Conservation (phyloP, 2,329 filamentous ascomycete genomes). For the Corniculantispora saksenae region DNA sequence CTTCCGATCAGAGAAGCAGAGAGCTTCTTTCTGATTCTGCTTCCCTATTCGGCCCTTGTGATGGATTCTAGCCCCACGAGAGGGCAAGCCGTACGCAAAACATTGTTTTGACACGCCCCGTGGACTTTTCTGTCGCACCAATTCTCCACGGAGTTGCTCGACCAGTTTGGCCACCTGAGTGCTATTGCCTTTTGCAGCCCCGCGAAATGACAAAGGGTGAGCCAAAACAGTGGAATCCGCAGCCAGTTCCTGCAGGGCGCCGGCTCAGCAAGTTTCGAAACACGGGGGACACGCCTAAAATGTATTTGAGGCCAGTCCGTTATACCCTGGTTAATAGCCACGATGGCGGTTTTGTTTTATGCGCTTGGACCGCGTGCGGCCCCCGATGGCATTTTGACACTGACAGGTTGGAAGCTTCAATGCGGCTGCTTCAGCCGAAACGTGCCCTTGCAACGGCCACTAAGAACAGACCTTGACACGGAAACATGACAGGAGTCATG, state of each 20-base stretch:
- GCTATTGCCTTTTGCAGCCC: background rate
- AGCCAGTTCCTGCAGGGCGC: background rate
- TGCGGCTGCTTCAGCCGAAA: constrained; percentile 15
- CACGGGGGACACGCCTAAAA: background rate
- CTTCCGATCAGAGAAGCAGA: constrained; percentile 14
- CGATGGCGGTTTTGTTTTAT: constrained; percentile 9
- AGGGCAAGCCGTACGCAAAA: background rate
- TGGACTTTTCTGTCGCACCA: constrained; percentile 1
- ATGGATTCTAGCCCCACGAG: constrained; percentile 9
- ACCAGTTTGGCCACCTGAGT: background rate
- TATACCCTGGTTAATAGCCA: background rate
- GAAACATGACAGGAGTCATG: constrained; percentile 5
- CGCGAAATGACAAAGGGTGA: constrained; percentile 17
- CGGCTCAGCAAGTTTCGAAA: constrained; percentile 12
- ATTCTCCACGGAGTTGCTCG: background rate
- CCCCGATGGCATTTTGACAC: background rate
- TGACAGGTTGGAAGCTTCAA: background rate
- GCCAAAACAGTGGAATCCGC: background rate
- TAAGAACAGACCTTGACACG: background rate
- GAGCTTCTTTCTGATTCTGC: background rate
- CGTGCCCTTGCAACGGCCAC: constrained; percentile 7
- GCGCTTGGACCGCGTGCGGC: constrained; percentile 11
- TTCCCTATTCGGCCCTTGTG: constrained; percentile 16
- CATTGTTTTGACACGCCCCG: constrained; percentile 2
- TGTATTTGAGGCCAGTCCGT: background rate